Evolutionary conservation across 164 flowering plant genomes (phyloP).

Genomic region (Vitis cinerea): DNA sequence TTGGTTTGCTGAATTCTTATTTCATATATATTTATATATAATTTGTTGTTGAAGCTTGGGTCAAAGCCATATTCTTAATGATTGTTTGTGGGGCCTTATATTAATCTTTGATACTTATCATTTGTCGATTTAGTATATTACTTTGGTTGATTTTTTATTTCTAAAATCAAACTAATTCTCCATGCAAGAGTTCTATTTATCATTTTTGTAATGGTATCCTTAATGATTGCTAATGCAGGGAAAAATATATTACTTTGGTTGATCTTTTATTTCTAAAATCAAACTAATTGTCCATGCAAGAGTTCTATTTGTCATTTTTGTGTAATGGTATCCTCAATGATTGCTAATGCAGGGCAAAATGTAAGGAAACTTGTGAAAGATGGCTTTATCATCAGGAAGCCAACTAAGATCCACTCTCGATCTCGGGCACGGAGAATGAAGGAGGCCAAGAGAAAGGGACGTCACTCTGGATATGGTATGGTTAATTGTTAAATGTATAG

Average conservation of each 20-base stretch:
- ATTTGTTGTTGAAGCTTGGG: too few species aligned
- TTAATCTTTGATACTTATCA: too few species aligned
- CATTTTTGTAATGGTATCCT: neutral
- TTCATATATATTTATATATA: too few species aligned
- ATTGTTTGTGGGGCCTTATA: too few species aligned
- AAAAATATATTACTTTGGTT: conserved; percentile 11
- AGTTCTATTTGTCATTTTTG: neutral
- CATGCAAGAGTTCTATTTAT: neutral
- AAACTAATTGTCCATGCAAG: neutral
- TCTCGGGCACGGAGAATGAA: conserved; percentile 44
- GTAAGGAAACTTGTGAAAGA: conserved; percentile 42
- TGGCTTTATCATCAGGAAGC: conserved; percentile 42
- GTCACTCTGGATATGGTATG: conserved; percentile 45
- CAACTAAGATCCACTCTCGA: conserved; percentile 45
- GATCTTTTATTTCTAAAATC: neutral
- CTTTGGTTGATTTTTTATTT: neutral
- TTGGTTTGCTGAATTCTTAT: too few species aligned
- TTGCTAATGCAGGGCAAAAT: conserved; percentile 30
- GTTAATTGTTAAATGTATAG: neutral
- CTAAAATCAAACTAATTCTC: neutral
- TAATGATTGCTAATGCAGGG: conserved; percentile 16
- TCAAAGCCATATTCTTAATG: too few species aligned
- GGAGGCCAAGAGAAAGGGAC: conserved; percentile 49
- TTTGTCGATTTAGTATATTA: too few species aligned
- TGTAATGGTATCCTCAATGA: neutral